Evolutionary conservation across 495 filamentous ascomycete species (phyloP).

Genomic region (Penicillium egyptiacum): DNA sequence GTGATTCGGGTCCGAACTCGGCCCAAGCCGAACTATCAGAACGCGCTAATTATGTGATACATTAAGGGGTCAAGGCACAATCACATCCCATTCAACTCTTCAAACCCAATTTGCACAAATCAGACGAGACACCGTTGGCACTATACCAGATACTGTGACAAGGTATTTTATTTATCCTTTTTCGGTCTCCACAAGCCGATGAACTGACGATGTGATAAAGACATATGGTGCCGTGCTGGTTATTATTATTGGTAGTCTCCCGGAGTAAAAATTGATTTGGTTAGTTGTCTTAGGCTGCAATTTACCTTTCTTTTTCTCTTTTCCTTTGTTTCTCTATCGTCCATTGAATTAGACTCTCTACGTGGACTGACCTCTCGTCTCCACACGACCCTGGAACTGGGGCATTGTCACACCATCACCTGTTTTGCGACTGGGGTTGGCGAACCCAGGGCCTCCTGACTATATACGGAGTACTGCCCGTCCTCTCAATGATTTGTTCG

Average conservation of each 20-base stretch:
- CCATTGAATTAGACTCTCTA: conserved; percentile 8
- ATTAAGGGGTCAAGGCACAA: neutral
- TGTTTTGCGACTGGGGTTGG: conserved; percentile 12
- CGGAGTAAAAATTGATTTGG: neutral
- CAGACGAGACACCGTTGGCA: neutral
- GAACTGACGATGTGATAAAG: conserved; percentile 15
- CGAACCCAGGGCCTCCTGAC: conserved; percentile 7
- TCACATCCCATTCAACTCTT: neutral
- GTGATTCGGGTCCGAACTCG: conserved; percentile 6
- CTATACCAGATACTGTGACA: neutral
- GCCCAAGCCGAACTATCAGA: conserved; percentile 9
- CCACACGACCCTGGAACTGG: conserved; percentile 13
- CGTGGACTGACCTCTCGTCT: conserved; percentile 17
- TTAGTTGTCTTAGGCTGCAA: neutral
- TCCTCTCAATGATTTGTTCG: neutral
- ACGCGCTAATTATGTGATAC: neutral
- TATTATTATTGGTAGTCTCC: conserved; percentile 3
- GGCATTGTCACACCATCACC: conserved; percentile 25
- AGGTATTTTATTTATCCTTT: neutral
- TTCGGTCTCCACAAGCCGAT: conserved; percentile 22
- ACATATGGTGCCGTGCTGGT: neutral
- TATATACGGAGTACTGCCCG: too few relatives aligned
- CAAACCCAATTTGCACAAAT: neutral
- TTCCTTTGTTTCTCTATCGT: neutral
- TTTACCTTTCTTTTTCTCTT: neutral